Conservation (phyloP, 805 yeast species). For the Kuraishia capsulata region DNA sequence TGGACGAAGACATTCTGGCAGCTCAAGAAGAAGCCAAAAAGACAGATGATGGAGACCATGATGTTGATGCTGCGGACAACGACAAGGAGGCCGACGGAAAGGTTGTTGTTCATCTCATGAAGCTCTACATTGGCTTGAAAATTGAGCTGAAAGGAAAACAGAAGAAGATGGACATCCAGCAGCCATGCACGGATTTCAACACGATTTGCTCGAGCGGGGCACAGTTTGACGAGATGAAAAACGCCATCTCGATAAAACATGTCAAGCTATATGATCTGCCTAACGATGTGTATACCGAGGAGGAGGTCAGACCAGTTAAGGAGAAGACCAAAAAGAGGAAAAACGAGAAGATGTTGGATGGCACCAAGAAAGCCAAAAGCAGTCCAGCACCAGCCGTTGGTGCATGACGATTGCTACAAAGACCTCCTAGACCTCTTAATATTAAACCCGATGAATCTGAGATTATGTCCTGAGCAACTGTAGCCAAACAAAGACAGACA, state of each 20-base stretch:
- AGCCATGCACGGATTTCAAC: constrained; percentile 86
- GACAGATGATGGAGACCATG: constrained; percentile 12
- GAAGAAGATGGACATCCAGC: constrained; percentile 71
- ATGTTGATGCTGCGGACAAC: constrained; percentile 6
- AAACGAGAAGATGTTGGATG: constrained; percentile 13
- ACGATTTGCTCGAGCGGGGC: constrained; percentile 69
- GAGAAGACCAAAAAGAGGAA: constrained; percentile 45
- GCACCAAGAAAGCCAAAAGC: neutral
- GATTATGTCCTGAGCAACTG: too few species aligned
- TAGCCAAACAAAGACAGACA: too few species aligned
- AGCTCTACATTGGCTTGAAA: constrained; percentile 73
- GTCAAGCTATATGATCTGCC: constrained; percentile 79
- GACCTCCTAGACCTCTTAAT: too few species aligned
- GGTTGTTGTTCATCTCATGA: constrained; percentile 47
- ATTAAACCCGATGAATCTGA: too few species aligned
- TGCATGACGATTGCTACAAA: neutral
- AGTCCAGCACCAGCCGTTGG: neutral
- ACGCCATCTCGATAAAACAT: constrained; percentile 58
- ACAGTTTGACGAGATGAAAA: constrained; percentile 50
- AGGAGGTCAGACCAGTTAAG: constrained; percentile 67
- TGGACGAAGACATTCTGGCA: constrained; percentile 26
- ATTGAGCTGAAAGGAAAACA: constrained; percentile 41
- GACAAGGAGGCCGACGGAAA: constrained; percentile 4
- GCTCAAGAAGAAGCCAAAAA: constrained; percentile 7
- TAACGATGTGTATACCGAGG: constrained; percentile 70